Evolutionary conservation across 306 rosid genomes (phyloP), one percentile per base, ranked within the genome.

Genomic region (Neltuma alba): DNA sequence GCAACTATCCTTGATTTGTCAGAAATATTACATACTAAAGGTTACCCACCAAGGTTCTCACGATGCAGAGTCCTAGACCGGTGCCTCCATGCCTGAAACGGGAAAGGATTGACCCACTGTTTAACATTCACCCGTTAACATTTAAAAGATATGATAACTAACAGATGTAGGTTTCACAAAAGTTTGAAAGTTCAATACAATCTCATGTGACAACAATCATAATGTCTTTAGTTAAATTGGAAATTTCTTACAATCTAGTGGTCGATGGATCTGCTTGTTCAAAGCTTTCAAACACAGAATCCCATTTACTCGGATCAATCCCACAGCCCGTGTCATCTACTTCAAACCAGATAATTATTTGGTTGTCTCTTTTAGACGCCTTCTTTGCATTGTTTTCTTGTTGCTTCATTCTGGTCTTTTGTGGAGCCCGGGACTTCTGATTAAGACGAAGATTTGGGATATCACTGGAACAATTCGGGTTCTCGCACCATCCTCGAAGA

Each of bases 211-310:
- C 76, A 37, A 30, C 64, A 68, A 38, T 54, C 79, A 76, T 54
- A 48, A 41, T 37, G 41, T 72, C 30, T 15, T 47, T 52, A 28
- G 34, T 40, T 45, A 69, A 36, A 75, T 63, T 64, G 34, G 73
- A 27, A 83, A 66, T 73, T 80, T 79, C 97, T 89, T 75, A 96
- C 99, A 97, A 86, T 85, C 99, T 79, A 50, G 98, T 96, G 42
- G 99, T 96, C 42, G 99, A 91, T 82, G 98, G 99, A 88, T 96
- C 99, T 36, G 97, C 99, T 85, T 96, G 99, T 89, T 96, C 99
- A 78, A 96, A 96, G 89, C 99, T 96, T 87, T 96, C 99, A 69
- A 96, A 96, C 73, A 96, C 99, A 21, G 97, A 89, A 66, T 96
- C 98, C 99, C 98, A 96, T 85, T 96, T 96, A 82, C 93, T 82